Percentiles rank a stretch among this genome's conserved stretches.
These are phyloP conservation scores for Saprolegnia diclina DNA, from an alignment of 352 stramenopile species.

Conservation along the genomic window DNA sequence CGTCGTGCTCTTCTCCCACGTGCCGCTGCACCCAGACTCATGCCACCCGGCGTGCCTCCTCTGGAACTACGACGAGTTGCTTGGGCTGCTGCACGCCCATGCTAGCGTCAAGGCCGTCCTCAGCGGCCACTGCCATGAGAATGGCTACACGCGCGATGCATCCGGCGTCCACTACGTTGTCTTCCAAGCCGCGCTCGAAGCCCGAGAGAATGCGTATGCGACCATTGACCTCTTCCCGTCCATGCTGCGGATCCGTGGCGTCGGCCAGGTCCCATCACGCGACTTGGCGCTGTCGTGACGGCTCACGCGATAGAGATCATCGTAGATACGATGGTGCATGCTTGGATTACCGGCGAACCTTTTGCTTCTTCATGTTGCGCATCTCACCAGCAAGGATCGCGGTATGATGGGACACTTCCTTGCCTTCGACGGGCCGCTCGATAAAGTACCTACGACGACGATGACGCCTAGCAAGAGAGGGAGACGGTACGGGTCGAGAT, in stretches of 20 bases:
- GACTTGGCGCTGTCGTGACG: conserved; percentile 31
- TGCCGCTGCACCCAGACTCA: conserved; percentile 42
- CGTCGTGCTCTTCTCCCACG: conserved; percentile 70
- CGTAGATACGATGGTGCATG: background rate
- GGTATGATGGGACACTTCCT: conserved; percentile 79
- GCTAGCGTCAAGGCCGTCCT: conserved; percentile 58
- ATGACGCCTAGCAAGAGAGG: background rate
- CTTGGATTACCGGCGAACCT: conserved; percentile 6
- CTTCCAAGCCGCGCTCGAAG: conserved; percentile 66
- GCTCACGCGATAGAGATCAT: no score
- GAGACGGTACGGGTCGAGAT: conserved; percentile 47
- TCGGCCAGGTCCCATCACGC: conserved; percentile 53
- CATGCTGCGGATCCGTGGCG: conserved; percentile 47
- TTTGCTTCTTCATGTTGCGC: conserved; percentile 32
- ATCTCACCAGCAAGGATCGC: conserved; percentile 72
- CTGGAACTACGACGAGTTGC: conserved; percentile 74
- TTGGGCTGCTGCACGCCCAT: conserved; percentile 40
- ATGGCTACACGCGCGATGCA: conserved; percentile 43
- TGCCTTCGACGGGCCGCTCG: conserved; percentile 73
- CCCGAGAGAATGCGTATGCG: conserved; percentile 53
- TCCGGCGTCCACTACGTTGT: conserved; percentile 62
- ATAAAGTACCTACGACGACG: conserved; percentile 53
- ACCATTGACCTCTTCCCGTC: conserved; percentile 52
- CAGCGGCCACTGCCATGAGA: conserved; percentile 57
- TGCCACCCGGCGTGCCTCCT: conserved; percentile 38